Evolutionary conservation across 1,284 basidiomycete genomes (phyloP).

Genomic region (Cyathus pygmaeus): DNA sequence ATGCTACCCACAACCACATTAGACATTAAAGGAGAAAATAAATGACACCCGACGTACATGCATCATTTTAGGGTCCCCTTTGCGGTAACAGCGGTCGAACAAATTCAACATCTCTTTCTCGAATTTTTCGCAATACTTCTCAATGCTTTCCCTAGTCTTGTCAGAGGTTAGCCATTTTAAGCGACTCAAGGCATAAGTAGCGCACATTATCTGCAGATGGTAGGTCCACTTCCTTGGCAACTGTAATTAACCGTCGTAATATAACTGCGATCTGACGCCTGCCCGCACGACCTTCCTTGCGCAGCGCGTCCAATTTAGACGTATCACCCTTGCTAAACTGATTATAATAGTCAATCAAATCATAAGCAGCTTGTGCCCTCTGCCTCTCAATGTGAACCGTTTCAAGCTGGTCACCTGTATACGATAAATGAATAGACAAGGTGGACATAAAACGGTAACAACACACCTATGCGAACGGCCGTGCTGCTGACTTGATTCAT

Average conservation of each 20-base stretch:
- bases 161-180: constrained; percentile 4
- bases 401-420: constrained; percentile 92
- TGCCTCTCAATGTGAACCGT: constrained; percentile 93
- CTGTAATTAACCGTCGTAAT: constrained; percentile 86
- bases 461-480: constrained; percentile 90
- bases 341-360: constrained; percentile 96
- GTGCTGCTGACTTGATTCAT: constrained; percentile 96
- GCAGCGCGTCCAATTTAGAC: constrained; percentile 78
- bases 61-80: constrained; percentile 99
- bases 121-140: constrained; percentile 97
- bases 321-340: constrained; percentile 91
- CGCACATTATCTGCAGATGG: constrained; percentile 81
- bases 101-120: constrained; percentile 98
- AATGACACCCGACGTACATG: constrained; percentile 63
- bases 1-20: constrained; percentile 64
- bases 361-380: constrained; percentile 92
- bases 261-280: constrained; percentile 90
- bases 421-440: not conserved
- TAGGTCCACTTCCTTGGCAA: constrained; percentile 93
- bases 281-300: constrained; percentile 90
- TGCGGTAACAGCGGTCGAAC: constrained; percentile 95
- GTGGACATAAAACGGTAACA: not conserved
- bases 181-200: not conserved
- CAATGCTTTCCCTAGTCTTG: constrained; percentile 88
- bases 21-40: constrained; percentile 1